phyloP scores from a whole-genome alignment of 2,329 filamentous ascomycete species.

The Aspergillus ochraceoroseus region DNA sequence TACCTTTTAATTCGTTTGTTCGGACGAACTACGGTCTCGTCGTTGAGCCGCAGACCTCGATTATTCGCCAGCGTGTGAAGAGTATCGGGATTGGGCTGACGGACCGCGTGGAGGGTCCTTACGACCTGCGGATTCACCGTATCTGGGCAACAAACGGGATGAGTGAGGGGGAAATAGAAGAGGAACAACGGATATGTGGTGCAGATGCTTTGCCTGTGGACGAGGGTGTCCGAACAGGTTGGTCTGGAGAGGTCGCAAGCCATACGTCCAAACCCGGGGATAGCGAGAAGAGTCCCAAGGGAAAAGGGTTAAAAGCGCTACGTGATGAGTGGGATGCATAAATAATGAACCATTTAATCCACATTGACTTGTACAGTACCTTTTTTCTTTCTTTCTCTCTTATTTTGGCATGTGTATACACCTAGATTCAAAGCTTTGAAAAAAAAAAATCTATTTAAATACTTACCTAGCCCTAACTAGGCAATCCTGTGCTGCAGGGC shows the following conservation, averaged over 20 bases:
- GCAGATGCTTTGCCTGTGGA: constrained; percentile 36
- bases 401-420: too few species aligned
- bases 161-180: constrained; percentile 38
- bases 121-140: constrained; percentile 76
- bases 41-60: constrained; percentile 86
- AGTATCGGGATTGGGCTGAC: constrained; percentile 84
- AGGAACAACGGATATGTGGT: constrained; percentile 41
- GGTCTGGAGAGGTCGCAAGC: constrained; percentile 18
- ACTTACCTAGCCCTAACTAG: background rate
- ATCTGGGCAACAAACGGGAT: constrained; percentile 87
- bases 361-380: constrained; percentile 17
- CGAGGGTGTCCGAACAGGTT: constrained; percentile 32
- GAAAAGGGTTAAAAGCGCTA: constrained; percentile 35
- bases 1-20: constrained; percentile 90
- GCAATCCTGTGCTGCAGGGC: too few species aligned
- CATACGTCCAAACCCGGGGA: constrained; percentile 7
- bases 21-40: constrained; percentile 89
- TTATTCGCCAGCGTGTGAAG: constrained; percentile 77
- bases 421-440: too few species aligned
- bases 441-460: background rate
- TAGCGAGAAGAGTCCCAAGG: constrained; percentile 21
- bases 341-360: background rate
- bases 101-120: constrained; percentile 81
- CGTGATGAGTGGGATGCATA: constrained; percentile 34
- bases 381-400: constrained; percentile 5